These are phyloP conservation scores for Eudorina sp. DNA, from an alignment of 139 green algal species.

Conservation along the genomic window DNA sequence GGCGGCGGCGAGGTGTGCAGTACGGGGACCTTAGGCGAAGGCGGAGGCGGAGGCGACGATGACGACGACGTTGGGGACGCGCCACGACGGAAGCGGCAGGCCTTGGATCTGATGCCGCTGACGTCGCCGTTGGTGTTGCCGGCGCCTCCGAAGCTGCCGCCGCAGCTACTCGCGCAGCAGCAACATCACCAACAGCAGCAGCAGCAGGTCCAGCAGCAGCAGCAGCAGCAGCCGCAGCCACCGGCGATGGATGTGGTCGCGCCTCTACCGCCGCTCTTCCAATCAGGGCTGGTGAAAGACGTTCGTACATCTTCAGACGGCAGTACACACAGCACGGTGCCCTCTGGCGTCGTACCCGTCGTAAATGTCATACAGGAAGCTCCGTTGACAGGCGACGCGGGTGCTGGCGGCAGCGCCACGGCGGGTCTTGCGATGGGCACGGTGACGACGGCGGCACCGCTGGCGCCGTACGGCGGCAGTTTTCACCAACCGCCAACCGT, in stretches of 20 bases:
- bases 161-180: background rate
- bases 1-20: slow-evolving; percentile 17
- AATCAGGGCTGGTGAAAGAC: background rate
- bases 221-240: background rate
- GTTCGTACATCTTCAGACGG: background rate
- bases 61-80: background rate
- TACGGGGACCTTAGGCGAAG: background rate
- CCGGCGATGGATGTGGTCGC: no score
- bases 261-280: background rate
- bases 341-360: background rate
- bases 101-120: slow-evolving; percentile 4
- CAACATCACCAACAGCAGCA: background rate
- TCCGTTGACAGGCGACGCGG: background rate
- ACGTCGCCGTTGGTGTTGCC: background rate
- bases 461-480: background rate
- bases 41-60: background rate
- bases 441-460: background rate
- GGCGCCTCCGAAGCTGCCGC: background rate
- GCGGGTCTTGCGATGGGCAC: slow-evolving; percentile 4
- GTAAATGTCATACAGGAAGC: background rate
- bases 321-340: slow-evolving; percentile 15
- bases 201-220: background rate
- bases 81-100: slow-evolving; percentile 19
- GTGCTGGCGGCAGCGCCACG: background rate
- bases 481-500: background rate